Evolutionary conservation across 2,329 filamentous ascomycete genomes (phyloP).

Genomic region (Thermoascus crustaceus): DNA sequence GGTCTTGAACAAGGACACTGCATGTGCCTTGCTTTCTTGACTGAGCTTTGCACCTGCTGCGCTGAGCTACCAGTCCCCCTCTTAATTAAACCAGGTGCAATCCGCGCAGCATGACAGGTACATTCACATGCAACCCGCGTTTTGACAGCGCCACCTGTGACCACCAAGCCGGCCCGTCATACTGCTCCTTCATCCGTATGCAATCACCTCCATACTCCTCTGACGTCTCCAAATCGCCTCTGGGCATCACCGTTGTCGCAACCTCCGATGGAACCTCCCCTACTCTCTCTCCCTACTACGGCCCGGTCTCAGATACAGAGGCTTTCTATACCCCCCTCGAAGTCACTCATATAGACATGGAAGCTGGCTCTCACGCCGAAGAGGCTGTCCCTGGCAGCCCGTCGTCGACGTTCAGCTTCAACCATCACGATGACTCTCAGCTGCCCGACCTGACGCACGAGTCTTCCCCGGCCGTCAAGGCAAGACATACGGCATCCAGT

Average conservation of each 20-base stretch:
- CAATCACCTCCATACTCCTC: conserved; percentile 4
- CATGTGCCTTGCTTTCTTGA: too few relatives aligned
- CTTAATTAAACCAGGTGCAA: neutral
- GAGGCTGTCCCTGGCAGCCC: neutral
- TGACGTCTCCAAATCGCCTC: conserved; percentile 3
- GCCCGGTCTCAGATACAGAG: conserved; percentile 12
- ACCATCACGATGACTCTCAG: neutral
- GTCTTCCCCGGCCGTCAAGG: too few relatives aligned
- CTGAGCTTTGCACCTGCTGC: too few relatives aligned
- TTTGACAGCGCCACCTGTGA: neutral
- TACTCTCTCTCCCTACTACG: conserved; percentile 8
- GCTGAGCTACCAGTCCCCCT: neutral
- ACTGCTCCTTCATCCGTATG: conserved; percentile 8
- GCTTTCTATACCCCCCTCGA: conserved; percentile 16
- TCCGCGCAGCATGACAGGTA: neutral
- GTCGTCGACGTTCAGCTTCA: neutral
- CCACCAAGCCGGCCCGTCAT: neutral
- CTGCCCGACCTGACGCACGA: neutral
- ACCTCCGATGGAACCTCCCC: conserved; percentile 7
- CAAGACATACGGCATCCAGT: too few relatives aligned
- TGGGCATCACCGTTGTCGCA: conserved; percentile 7
- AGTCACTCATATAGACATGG: conserved; percentile 12
- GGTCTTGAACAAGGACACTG: too few relatives aligned
- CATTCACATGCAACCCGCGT: conserved; percentile 1
- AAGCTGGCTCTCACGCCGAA: conserved; percentile 3